Base-by-base conservation (phyloP, 2,329 filamentous ascomycete species). In the Dryadomyces quercivorus region DNA sequence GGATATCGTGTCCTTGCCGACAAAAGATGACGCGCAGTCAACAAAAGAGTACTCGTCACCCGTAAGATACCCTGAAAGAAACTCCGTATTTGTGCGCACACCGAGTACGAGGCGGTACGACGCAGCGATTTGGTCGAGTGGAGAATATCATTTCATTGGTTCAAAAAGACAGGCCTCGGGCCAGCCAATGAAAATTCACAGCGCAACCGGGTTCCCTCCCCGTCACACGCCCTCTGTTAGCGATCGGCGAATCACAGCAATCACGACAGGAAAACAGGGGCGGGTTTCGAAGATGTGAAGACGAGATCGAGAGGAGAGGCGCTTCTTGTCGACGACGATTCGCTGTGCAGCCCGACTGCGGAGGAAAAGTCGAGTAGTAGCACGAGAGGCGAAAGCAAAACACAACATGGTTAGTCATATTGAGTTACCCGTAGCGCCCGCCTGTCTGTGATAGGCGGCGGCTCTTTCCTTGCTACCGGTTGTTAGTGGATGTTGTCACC, bases 381-480 rank as follows among this genome's bases (percentile, higher is more conserved):
- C 26, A 31, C 26, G 26, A 31, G 26, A 31, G 26, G 26, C 4
- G 26, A 31, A 31, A 31, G 8, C 26, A 31, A 31, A 31, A 31
- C 26, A 31, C 8, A 8, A 8, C 26, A 31, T 31, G 8, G 26
- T 31, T 31, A 31, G 26, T 31, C 4, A 31, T 31, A 8, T 31
- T 31, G 26, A 5, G 38, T 34, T 43, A 51, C 15, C 20, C 36
- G 38, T 51, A 51, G 49, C 49, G 34, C 15, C 49, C 36, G 49
- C 20, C 15, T 38, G 49, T 15, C 47, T 38, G 49, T 15, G 22
- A 49, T 8, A 16, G n/a, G 18, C 50, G 38, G n/a, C 47, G 47
- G 50, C 38, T 34, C 38, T 51, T 51, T 51, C 50, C 50, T 51
- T 18, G 38, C 50, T 51, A 51, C 50, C 50, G 50, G 50, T 36